Evolutionary conservation across 1,284 basidiomycete species (phyloP).

Genomic region (Boletus sp.): DNA sequence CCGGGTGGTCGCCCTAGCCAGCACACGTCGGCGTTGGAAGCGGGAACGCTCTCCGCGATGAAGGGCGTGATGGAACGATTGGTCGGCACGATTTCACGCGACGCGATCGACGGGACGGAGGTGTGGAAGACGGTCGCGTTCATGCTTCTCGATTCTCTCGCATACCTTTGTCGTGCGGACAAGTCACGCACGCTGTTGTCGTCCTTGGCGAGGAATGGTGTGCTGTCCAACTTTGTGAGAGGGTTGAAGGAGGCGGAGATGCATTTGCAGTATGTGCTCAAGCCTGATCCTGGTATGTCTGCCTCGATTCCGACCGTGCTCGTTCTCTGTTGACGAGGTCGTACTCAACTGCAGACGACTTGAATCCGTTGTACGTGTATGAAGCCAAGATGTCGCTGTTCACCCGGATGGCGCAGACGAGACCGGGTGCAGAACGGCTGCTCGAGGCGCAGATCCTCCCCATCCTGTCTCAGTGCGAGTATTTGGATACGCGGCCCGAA

Average conservation of each 20-base stretch:
- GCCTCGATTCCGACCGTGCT: neutral
- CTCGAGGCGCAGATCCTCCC: conserved; percentile 78
- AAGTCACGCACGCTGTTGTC: conserved; percentile 56
- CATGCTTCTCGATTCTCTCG: conserved; percentile 77
- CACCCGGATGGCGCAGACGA: conserved; percentile 76
- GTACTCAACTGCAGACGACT: conserved; percentile 54
- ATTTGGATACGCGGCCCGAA: conserved; percentile 78
- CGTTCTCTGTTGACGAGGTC: neutral
- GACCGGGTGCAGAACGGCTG: conserved; percentile 81
- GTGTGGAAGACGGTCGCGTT: conserved; percentile 96
- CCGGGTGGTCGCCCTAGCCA: conserved; percentile 24
- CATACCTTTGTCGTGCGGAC: conserved; percentile 62
- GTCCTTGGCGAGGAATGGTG: conserved; percentile 72
- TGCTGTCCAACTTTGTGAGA: conserved; percentile 78
- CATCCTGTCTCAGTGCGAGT: conserved; percentile 83
- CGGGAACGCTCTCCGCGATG: conserved; percentile 58
- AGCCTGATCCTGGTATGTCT: conserved; percentile 79
- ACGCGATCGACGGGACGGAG: conserved; percentile 91
- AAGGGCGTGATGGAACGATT: conserved; percentile 71
- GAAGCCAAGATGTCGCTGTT: conserved; percentile 92
- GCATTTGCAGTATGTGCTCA: conserved; percentile 76
- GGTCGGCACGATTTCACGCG: conserved; percentile 75
- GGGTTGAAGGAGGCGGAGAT: conserved; percentile 82
- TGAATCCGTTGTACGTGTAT: conserved; percentile 93
- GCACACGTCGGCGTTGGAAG: conserved; percentile 48